Conservation (phyloP, 2,329 filamentous ascomycete genomes). For the Zelopaecilomyces penicillatus region DNA sequence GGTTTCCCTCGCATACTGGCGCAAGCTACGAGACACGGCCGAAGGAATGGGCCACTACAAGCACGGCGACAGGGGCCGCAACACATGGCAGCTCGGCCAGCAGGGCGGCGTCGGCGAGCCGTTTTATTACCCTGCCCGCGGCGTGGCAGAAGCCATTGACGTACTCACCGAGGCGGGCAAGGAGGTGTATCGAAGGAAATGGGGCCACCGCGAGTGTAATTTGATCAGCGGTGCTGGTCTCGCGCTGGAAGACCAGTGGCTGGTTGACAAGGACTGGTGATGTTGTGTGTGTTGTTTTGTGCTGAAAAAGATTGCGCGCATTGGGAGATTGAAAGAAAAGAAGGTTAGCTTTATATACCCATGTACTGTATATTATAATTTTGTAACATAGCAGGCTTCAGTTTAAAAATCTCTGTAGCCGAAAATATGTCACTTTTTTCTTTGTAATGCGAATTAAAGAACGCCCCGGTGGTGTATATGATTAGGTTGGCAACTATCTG, state of each 20-base stretch:
- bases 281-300: background rate
- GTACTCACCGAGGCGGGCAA: slow-evolving; percentile 37
- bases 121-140: slow-evolving; percentile 40
- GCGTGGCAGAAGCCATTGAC: slow-evolving; percentile 34
- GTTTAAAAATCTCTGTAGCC: too few species aligned
- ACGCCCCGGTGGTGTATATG: too few species aligned
- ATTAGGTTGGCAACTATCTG: too few species aligned
- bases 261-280: slow-evolving; percentile 33
- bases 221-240: slow-evolving; percentile 27
- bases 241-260: slow-evolving; percentile 37
- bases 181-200: slow-evolving; percentile 34
- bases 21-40: slow-evolving; percentile 15
- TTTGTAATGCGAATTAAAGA: too few species aligned
- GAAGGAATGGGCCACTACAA: slow-evolving; percentile 35
- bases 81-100: slow-evolving; percentile 46
- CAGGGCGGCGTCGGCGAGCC: slow-evolving; percentile 44
- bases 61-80: slow-evolving; percentile 32
- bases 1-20: slow-evolving; percentile 9
- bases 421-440: too few species aligned
- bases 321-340: too few species aligned
- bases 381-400: too few species aligned
- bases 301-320: too few species aligned
- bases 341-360: too few species aligned
- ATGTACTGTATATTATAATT: too few species aligned
- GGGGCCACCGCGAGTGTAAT: slow-evolving; percentile 38